These are phyloP conservation scores for Plasmodium malariae DNA, from an alignment of 169 alveolate species.

Conservation along the genomic window DNA sequence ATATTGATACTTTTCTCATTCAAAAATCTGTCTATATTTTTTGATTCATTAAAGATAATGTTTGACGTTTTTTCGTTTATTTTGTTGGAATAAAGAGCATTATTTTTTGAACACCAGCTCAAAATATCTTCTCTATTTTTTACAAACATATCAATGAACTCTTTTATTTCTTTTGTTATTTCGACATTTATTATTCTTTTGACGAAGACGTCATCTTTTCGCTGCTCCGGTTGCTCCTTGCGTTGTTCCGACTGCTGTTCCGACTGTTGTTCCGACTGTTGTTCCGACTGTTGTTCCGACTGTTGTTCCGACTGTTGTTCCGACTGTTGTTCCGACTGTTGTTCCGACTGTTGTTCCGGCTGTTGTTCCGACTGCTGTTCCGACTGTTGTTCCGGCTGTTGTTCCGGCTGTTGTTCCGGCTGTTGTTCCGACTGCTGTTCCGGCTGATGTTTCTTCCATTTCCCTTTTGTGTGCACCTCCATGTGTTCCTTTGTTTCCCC, in stretches of 20 bases:
- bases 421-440: too few relatives aligned
- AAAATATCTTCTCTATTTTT: conserved; percentile 35
- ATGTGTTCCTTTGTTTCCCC: too few relatives aligned
- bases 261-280: neutral
- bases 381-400: too few relatives aligned
- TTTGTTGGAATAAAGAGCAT: conserved; percentile 28
- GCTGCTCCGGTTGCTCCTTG: neutral
- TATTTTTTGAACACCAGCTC: conserved; percentile 42
- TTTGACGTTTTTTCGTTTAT: conserved; percentile 38
- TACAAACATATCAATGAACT: conserved; percentile 12
- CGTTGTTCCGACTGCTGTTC: neutral
- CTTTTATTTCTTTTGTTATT: conserved; percentile 53
- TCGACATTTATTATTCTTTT: conserved; percentile 68
- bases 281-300: too few relatives aligned
- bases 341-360: too few relatives aligned
- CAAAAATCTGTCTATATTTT: conserved; percentile 6
- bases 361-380: too few relatives aligned
- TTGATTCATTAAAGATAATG: conserved; percentile 25
- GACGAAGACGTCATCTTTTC: conserved; percentile 22
- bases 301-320: too few relatives aligned
- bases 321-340: too few relatives aligned
- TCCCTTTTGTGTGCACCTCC: too few relatives aligned
- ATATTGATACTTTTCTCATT: conserved; percentile 32
- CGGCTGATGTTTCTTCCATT: too few relatives aligned
- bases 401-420: too few relatives aligned